Base-by-base conservation (phyloP, 805 yeast genomes). In the Suhomyces kilbournensis region DNA sequence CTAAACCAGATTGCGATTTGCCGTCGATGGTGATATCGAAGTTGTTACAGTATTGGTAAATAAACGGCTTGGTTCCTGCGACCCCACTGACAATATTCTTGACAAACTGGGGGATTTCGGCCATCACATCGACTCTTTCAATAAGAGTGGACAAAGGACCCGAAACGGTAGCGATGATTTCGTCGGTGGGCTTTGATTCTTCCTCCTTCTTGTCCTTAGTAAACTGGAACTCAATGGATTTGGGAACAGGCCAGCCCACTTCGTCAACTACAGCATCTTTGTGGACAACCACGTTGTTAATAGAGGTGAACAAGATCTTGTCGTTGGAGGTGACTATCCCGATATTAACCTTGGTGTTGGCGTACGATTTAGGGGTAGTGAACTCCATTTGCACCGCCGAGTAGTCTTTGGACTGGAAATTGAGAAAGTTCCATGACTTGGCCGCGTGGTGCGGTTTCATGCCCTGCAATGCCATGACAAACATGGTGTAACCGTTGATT, bases 371-470 rank as follows among this genome's bases (percentile, higher is more conserved):
- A 26, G 99, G 99, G 7, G 99, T 94, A 44, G 92, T 88, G 75
- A 90, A 94, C 71, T 94, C 97, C 97, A 94, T 94, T 58, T 88
- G 80, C 15, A 91, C 84, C 9, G 89, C 96, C 34, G 93, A 77
- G 60, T 80, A 77, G 39, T 83, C 74, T 48, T 83, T 79, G 17
- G 94, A 86, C 67, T 90, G 97, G 79, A 88, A 93, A 71, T 90
- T 87, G 56, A 89, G 72, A 68, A 94, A 94, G 72, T 93, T 94
- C 99, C 99, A 94, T 20, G 90, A 74, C 55, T 96, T 90, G 52
- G 99, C 99, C 34, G 97, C 97, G 72, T 94, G 99, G 71, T 94
- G 97, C 7, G 99, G 99, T 71, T 94, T 94, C 98, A 94, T 92
- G 56, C 98, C 98, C 76, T 94, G 99, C 60, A 90, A 75, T 6